Conservation (phyloP, 1,139 yeast genomes). For the Arxiozyma telluris region DNA sequence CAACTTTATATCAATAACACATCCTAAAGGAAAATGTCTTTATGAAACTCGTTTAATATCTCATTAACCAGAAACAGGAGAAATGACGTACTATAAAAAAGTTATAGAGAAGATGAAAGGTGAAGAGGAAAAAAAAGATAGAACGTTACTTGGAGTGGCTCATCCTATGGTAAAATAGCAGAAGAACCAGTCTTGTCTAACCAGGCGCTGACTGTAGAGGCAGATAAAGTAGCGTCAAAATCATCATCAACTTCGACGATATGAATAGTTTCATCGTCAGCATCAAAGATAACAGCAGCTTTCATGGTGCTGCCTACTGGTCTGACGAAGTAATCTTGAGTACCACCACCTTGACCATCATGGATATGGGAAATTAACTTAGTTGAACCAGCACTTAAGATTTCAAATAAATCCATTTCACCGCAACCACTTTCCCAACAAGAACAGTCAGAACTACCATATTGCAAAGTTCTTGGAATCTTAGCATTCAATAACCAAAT, state of each 20-base stretch:
- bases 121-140: too few relatives aligned
- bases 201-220: constrained; percentile 51
- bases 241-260: constrained; percentile 50
- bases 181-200: constrained; percentile 41
- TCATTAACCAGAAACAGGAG: too few relatives aligned
- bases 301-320: constrained; percentile 70
- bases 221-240: constrained; percentile 48
- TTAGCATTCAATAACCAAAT: constrained; percentile 91
- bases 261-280: constrained; percentile 41
- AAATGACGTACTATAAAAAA: too few relatives aligned
- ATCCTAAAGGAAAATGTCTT: too few relatives aligned
- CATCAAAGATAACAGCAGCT: constrained; percentile 81
- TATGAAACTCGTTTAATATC: neutral
- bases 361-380: constrained; percentile 78
- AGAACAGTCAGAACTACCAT: constrained; percentile 69
- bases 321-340: constrained; percentile 77
- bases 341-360: constrained; percentile 87
- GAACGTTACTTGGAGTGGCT: too few relatives aligned
- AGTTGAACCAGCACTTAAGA: constrained; percentile 60
- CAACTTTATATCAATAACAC: too few relatives aligned
- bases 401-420: constrained; percentile 87
- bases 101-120: too few relatives aligned
- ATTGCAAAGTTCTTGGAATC: constrained; percentile 89
- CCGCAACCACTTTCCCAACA: constrained; percentile 98
- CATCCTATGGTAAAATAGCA: constrained; percentile 32